These are phyloP conservation scores for Piloderma croceum DNA, from an alignment of 768 basidiomycete species.

Conservation along the genomic window DNA sequence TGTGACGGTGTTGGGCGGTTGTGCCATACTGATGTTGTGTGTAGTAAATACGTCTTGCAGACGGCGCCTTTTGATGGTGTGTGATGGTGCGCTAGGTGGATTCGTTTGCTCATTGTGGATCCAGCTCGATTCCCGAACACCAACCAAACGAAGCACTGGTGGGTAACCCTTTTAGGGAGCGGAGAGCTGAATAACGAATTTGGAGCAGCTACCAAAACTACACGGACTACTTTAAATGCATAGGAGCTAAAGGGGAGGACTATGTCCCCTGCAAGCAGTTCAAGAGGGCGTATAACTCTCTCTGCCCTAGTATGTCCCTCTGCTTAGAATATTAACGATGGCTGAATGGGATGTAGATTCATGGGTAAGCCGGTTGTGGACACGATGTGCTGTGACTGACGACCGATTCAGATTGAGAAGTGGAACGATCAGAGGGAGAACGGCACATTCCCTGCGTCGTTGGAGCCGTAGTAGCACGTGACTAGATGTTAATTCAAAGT, in stretches of 20 bases:
- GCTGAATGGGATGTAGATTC: conserved; percentile 51
- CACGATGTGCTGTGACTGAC: conserved; percentile 8
- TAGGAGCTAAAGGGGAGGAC: conserved; percentile 95
- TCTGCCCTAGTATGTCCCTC: conserved; percentile 78
- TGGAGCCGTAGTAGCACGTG: conserved; percentile 62
- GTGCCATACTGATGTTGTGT: conserved; percentile 18
- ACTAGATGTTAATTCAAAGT: too few species aligned
- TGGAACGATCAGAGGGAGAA: conserved; percentile 95
- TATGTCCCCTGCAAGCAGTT: conserved; percentile 99
- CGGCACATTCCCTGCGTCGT: conserved; percentile 86
- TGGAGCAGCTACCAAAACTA: conserved; percentile 85
- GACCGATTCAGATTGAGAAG: conserved; percentile 56
- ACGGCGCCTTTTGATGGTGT: conserved; percentile 92
- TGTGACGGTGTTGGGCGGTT: too few species aligned
- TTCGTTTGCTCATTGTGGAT: conserved; percentile 12
- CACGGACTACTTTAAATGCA: conserved; percentile 97
- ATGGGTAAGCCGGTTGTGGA: conserved; percentile 58
- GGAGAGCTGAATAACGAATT: neutral
- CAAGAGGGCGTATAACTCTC: conserved; percentile 90
- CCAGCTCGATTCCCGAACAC: conserved; percentile 83
- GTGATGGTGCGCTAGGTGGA: conserved; percentile 13
- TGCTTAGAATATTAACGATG: conserved; percentile 3
- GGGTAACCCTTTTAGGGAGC: conserved; percentile 16
- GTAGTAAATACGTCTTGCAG: conserved; percentile 82
- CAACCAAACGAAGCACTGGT: conserved; percentile 98